Percentiles rank a stretch among this genome's conserved stretches.
phyloP scores from a whole-genome alignment of 768 basidiomycete genomes.

The Scleroderma bovista region DNA sequence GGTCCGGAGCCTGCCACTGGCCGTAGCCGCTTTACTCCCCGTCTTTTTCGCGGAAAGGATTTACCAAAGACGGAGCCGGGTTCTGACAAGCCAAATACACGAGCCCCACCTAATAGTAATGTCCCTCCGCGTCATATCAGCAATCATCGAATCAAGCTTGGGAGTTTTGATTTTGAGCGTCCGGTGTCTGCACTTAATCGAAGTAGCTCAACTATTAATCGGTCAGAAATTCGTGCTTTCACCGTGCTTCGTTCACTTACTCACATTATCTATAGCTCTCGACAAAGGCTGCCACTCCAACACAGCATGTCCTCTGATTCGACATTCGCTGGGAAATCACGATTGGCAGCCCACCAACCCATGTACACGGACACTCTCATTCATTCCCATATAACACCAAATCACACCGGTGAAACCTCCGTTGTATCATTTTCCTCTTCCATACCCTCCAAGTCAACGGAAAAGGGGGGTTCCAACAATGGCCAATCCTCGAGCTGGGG shows the following conservation, averaged over 20 bases:
- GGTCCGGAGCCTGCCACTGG: conserved; percentile 5
- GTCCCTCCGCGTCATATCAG: conserved; percentile 22
- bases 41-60: conserved; percentile 25
- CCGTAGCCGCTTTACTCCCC: conserved; percentile 25
- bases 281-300: conserved; percentile 15
- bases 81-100: conserved; percentile 23
- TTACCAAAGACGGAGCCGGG: conserved; percentile 13
- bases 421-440: conserved; percentile 30
- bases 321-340: conserved; percentile 10
- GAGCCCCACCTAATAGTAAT: conserved; percentile 9
- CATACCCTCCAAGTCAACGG: conserved; percentile 38
- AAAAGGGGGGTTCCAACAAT: conserved; percentile 18
- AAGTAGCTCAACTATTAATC: conserved; percentile 24
- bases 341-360: conserved; percentile 3
- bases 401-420: conserved; percentile 32
- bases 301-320: conserved; percentile 25
- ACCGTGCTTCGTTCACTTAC: conserved; percentile 4
- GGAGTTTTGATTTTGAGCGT: conserved; percentile 74
- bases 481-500: conserved; percentile 54
- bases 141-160: conserved; percentile 51
- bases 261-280: conserved; percentile 4
- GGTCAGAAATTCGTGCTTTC: conserved; percentile 4
- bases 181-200: conserved; percentile 40
- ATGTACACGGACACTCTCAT: conserved; percentile 16
- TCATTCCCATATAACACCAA: conserved; percentile 26